A percentile compares a stretch with the other conserved stretches of the same genome.
Evolutionary conservation across 2,329 filamentous ascomycete genomes (phyloP).

Genomic region (Rutstroemia sp.): DNA sequence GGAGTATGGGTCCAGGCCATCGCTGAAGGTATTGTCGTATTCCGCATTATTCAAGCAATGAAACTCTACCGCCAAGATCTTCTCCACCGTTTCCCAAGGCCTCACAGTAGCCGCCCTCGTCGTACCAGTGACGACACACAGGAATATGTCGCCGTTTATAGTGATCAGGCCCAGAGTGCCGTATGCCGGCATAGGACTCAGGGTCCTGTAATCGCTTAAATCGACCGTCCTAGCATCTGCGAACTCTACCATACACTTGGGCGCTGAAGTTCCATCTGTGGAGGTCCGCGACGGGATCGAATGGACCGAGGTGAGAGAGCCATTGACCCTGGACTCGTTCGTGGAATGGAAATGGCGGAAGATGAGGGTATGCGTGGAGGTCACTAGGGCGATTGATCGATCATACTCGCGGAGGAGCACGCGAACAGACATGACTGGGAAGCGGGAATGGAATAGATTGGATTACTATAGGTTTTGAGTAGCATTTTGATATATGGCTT

Average conservation of each 20-base stretch:
- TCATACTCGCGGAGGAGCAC: conserved; percentile 65
- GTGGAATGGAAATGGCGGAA: conserved; percentile 69
- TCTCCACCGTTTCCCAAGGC: conserved; percentile 82
- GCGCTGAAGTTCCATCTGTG: conserved; percentile 17
- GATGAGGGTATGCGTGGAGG: conserved; percentile 71
- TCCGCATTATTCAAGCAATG: conserved; percentile 82
- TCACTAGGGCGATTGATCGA: conserved; percentile 80
- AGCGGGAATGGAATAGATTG: conserved; percentile 7
- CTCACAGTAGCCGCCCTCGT: conserved; percentile 72
- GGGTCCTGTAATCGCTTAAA: conserved; percentile 66
- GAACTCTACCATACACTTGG: conserved; percentile 80
- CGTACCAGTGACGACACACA: conserved; percentile 80
- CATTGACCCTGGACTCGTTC: conserved; percentile 51
- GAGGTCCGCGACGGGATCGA: conserved; percentile 37
- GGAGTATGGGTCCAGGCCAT: conserved; percentile 31
- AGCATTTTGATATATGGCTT: conserved; percentile 7
- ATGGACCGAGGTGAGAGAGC: conserved; percentile 47
- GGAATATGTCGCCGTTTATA: conserved; percentile 75
- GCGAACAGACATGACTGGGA: conserved; percentile 28
- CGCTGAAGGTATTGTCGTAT: conserved; percentile 70
- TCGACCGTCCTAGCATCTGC: conserved; percentile 55
- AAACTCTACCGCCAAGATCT: conserved; percentile 82
- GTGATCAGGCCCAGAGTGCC: conserved; percentile 86
- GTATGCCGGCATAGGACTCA: conserved; percentile 68
- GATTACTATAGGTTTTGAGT: conserved; percentile 4